Evolutionary conservation across 2,329 filamentous ascomycete species (phyloP), one percentile per base, ranked within the genome.

Genomic region (Colletotrichum australisinense): DNA sequence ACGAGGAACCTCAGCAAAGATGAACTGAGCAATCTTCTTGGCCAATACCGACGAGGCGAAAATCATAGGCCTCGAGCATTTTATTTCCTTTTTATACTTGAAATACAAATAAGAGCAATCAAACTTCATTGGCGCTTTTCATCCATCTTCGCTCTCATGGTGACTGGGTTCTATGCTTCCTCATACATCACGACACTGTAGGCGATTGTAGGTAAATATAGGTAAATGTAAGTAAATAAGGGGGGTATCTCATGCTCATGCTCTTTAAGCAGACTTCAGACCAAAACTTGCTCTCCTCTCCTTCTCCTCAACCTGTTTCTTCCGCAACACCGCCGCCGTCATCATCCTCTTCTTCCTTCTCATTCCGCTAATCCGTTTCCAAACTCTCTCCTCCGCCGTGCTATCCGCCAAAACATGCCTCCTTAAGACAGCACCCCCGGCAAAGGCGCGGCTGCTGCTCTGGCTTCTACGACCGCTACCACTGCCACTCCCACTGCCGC

Each of bases 241-340:
- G 63, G 55, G 68, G 63, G 57, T 59, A 42, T 69, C 67, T 63
- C 35, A 28, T n/a, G 58, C 66, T 63, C 35, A 28, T n/a, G 58
- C 46, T 67, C 14, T 1, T 26, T 24, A 19, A 5, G 2, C 30
- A 12, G 8, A 6, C 22, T 4, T 22, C 30, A 53, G 26, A 26
- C 52, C 52, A 16, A 32, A 3, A n/a, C 24, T n/a, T 19, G 6
- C 24, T 24, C 24, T 5, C 19, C 30, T 6, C 12, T 32, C 5
- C 14, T 19, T 6, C 12, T 32, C 5, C 14, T 19, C 14, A 1
- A 8, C n/a, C 6, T 42, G 5, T 12, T 32, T 12, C n/a, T 19
- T 35, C 32, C 42, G 42, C 42, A n/a, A n/a, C n/a, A 49, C 4
- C 42, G 19, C 42, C 19, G 19, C 42, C 19, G 19, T 49, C 19